Conservation (phyloP, 1,284 basidiomycete species). For the Athelia sp. region DNA sequence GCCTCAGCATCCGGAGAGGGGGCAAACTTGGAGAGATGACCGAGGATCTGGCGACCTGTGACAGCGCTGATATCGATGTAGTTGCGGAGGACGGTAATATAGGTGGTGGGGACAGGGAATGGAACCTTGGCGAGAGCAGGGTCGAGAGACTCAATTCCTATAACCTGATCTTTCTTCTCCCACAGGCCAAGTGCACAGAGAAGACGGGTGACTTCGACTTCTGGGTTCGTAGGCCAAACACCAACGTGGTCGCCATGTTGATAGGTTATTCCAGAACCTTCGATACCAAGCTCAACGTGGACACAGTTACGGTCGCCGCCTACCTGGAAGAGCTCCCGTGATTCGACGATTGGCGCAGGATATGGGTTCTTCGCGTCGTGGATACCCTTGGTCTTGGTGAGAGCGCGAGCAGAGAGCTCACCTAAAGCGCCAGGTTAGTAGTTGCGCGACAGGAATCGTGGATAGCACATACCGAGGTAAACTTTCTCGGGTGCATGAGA, state of each 20-base stretch:
- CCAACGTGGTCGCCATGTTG: constrained; percentile 98
- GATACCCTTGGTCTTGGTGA: constrained; percentile 88
- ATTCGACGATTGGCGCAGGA: constrained; percentile 73
- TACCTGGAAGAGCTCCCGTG: constrained; percentile 82
- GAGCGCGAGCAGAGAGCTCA: constrained; percentile 85
- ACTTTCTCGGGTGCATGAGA: constrained; percentile 79
- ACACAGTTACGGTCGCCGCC: constrained; percentile 87
- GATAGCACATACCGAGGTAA: constrained; percentile 66
- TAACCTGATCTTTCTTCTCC: constrained; percentile 74
- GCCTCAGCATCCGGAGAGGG: constrained; percentile 77
- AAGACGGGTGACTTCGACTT: constrained; percentile 87
- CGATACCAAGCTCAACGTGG: constrained; percentile 92
- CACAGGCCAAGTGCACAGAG: constrained; percentile 83
- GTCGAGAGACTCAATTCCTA: constrained; percentile 93
- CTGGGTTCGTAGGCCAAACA: constrained; percentile 95
- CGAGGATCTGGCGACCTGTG: constrained; percentile 91
- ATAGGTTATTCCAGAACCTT: constrained; percentile 95
- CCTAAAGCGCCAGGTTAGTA: constrained; percentile 33
- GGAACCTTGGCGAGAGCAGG: constrained; percentile 97
- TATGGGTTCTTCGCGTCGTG: constrained; percentile 98
- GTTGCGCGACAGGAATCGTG: background rate
- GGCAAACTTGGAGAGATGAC: constrained; percentile 83
- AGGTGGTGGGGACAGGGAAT: constrained; percentile 99
- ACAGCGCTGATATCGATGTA: constrained; percentile 95
- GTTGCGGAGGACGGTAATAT: constrained; percentile 90